phyloP scores from a whole-genome alignment of 768 basidiomycete species.

The Mycena indigotica region DNA sequence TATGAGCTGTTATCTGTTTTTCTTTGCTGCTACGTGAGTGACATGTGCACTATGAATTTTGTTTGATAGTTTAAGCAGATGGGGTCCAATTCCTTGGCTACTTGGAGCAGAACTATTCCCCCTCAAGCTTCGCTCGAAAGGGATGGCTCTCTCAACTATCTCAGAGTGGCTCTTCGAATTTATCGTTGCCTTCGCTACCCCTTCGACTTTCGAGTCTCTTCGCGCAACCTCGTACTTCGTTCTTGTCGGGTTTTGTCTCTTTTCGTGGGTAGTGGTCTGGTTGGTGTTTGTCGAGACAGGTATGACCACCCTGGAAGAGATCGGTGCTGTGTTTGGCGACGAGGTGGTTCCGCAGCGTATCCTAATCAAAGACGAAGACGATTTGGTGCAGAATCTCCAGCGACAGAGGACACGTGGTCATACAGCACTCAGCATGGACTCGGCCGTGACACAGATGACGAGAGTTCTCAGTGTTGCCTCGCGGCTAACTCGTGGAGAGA shows the following conservation, averaged over 20 bases:
- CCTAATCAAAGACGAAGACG: constrained; percentile 5
- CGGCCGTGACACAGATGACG: constrained; percentile 9
- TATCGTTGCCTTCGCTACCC: constrained; percentile 53
- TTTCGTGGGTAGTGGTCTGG: constrained; percentile 49
- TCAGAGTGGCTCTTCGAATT: constrained; percentile 77
- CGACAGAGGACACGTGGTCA: constrained; percentile 10
- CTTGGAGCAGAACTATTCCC: constrained; percentile 56
- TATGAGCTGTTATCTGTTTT: constrained; percentile 61
- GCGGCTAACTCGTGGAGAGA: neutral
- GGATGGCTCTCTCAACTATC: constrained; percentile 63
- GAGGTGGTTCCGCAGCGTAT: constrained; percentile 13
- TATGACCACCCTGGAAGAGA: constrained; percentile 48
- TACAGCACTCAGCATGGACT: constrained; percentile 19
- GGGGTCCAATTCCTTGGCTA: constrained; percentile 58
- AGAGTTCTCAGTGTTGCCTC: neutral
- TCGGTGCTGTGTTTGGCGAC: constrained; percentile 53
- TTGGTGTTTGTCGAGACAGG: constrained; percentile 54
- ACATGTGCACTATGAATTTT: constrained; percentile 1
- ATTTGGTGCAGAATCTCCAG: constrained; percentile 6
- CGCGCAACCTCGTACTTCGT: constrained; percentile 54
- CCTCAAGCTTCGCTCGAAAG: constrained; percentile 64
- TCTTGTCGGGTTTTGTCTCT: constrained; percentile 46
- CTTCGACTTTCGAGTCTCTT: constrained; percentile 48
- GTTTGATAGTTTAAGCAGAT: constrained; percentile 30
- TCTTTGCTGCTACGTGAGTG: constrained; percentile 53